Evolutionary conservation across 2,329 filamentous ascomycete genomes (phyloP), one percentile per base, ranked within the genome.

Genomic region (Fusarium euwallaceae): DNA sequence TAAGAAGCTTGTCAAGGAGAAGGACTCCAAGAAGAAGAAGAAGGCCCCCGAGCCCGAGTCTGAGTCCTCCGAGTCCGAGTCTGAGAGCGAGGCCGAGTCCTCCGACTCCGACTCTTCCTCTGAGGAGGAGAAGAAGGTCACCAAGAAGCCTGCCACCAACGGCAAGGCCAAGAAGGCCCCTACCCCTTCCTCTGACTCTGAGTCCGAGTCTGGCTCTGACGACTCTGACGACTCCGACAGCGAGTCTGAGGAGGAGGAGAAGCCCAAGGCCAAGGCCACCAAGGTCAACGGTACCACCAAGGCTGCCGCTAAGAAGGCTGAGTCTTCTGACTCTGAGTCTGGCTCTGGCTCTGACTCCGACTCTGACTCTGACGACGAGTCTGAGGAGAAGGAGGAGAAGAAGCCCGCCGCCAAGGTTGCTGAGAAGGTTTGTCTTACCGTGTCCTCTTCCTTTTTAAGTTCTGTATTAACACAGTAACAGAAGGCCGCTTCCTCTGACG

Each of bases 11-110:
- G 84, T 84, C 78, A 82, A 83, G 78, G 85, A 85, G 79, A 82
- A 83, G 78, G 86, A 86, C 61, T 77, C 82, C 53, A 88, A 89
- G 86, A 88, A 88, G 84, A 82, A 81, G 77, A 85, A 87, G 80
- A 86, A 87, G 81, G 82, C 83, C 34, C 78, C 78, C 59, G 84
- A 86, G 77, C 80, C 83, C 63, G 84, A 86, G 78, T 83, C 83
- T 58, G 78, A 80, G 27, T 80, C 75, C 37, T 81, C 82, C 24
- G 78, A 81, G 73, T 78, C 76, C 14, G 81, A 82, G 55, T 73
- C 82, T 70, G 69, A 81, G 63, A 76, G 65, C 61, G 84, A 86
- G 78, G 81, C 83, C 67, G 84, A 87, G 79, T 82, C 83, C 37
- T 82, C 74, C 22, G 79, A 81, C 74, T 80, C 78, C 12, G 82